Base-by-base conservation (phyloP, 2,329 filamentous ascomycete species). In the Endoconidiophora polonica region DNA sequence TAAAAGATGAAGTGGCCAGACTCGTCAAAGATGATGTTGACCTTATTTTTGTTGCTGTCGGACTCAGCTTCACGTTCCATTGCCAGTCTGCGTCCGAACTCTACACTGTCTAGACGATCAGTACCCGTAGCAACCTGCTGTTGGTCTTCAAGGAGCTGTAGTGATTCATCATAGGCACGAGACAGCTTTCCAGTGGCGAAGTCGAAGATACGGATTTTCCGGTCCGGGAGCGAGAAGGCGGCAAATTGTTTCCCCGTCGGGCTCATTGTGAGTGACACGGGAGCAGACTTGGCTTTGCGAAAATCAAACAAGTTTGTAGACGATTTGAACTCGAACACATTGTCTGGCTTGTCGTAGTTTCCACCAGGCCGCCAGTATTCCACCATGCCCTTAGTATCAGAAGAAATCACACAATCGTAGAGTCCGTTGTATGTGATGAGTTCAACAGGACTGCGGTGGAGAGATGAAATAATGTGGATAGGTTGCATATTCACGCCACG, bases 301-400 rank as follows among this genome's bases (percentile, higher is more conserved):
- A 98, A 96, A 48, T 94, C 90, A 60, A 96, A 98, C 1, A 98
- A 72, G 59, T 85, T 91, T 2, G 91, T 98, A 1, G 84, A 81
- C 61, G 86, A 94, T 66, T 98, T 98, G 67, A 87, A 85, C 57
- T 86, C 76, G 62, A 94, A 98, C 16, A 98, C 87, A 48, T 78
- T 86, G 57, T 87, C 81, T 0, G 91, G 91, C 64, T 96, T 95
- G 59, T 94, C 86, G 62, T 86, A 95, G 38, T 70, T 79, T 2
- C 77, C 79, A 55, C 75, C 76, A 0, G 91, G 87, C 52, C 77
- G 76, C 91, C 91, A 98, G 66, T 98, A 98, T 64, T 98, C 91
- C 7, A 98, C 62, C 90, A 96, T 96, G 22, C 91, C 90, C 49
- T 77, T 77, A 57, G 90, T 80, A 57, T 98, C 93, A 0, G 81